phyloP scores from a whole-genome alignment of 2,329 filamentous ascomycete genomes.

The Chaetomium olivaceum region DNA sequence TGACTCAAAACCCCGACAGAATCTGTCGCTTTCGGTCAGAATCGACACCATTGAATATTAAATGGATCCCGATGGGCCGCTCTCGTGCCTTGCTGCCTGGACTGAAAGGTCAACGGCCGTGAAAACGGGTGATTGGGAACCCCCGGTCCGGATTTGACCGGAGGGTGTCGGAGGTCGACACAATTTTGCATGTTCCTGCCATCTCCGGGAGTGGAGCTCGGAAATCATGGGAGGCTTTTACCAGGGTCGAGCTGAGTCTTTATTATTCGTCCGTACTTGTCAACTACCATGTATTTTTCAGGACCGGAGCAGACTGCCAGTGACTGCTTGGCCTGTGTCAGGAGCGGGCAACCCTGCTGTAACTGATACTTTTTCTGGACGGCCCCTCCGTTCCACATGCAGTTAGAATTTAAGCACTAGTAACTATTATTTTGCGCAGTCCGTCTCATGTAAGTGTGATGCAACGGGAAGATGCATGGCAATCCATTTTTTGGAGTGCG shows the following conservation, averaged over 20 bases:
- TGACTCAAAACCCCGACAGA: not conserved
- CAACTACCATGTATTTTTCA: slow-evolving; percentile 8
- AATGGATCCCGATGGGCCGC: not conserved
- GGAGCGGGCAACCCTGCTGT: not conserved
- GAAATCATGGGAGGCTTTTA: slow-evolving; percentile 7
- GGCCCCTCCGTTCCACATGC: not conserved
- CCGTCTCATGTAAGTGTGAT: not conserved
- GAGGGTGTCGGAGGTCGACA: not conserved
- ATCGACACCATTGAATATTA: not conserved
- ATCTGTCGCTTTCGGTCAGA: not conserved
- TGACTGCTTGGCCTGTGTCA: slow-evolving; percentile 12
- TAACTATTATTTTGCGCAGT: not conserved
- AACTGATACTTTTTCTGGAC: not conserved
- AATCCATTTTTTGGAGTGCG: too few relatives aligned
- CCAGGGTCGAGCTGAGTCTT: not conserved
- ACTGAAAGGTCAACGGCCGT: not conserved
- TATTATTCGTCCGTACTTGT: too few relatives aligned
- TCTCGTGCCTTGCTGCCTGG: not conserved
- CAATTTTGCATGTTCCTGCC: slow-evolving; percentile 11
- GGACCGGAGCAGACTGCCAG: slow-evolving; percentile 11
- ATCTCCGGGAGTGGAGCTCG: slow-evolving; percentile 23
- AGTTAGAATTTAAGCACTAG: too few relatives aligned
- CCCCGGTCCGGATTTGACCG: slow-evolving; percentile 2
- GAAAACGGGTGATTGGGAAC: not conserved
- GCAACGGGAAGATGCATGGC: too few relatives aligned